Evolutionary conservation across 805 yeast genomes (phyloP), one percentile per base, ranked within the genome.

Genomic region (Saturnispora galanensis): DNA sequence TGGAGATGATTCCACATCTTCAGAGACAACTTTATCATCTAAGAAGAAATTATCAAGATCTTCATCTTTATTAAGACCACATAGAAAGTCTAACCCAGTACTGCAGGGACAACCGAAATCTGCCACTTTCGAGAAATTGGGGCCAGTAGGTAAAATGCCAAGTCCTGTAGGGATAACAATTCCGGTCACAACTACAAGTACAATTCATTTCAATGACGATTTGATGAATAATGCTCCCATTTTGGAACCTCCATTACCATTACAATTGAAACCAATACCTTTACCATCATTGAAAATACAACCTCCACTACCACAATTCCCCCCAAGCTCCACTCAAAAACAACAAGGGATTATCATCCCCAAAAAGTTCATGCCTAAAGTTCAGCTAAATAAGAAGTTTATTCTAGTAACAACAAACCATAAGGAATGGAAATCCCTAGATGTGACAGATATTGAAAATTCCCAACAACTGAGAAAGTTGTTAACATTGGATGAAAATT

Each of bases 401-500:
- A 63, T 85, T 3, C 62, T 88, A 41, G 74, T 76, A 0, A 81
- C 95, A 0, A 60, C 63, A n/a, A 89, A 89, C 57, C 80, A 81
- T 51, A 53, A 52, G 12, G 63, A 60, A 11, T 89, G 76, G 56
- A 61, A 63, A 9, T 73, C 84, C 0, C 59, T 84, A 2, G 65
- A 73, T 35, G 56, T 69, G 12, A 62, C 62, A 5, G 42, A 51
- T 16, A 49, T 62, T 17, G 49, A 52, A 1, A 39, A 38, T 18
- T 9, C 2, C 67, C 77, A 35, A 82, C 80, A 50, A 21, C 51
- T 45, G 31, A 39, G 57, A 77, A 78, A 16, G 66, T 78, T 40
- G 68, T 69, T 12, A 70, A 29, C 16, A n/a, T 4, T 45, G 3
- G 48, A 47, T 18, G 45, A 36, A 11, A 38, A 35, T 16, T 18